These are phyloP conservation scores for Macrotyloma uniflorum DNA, from an alignment of 306 rosid genomes.

Conservation along the genomic window DNA sequence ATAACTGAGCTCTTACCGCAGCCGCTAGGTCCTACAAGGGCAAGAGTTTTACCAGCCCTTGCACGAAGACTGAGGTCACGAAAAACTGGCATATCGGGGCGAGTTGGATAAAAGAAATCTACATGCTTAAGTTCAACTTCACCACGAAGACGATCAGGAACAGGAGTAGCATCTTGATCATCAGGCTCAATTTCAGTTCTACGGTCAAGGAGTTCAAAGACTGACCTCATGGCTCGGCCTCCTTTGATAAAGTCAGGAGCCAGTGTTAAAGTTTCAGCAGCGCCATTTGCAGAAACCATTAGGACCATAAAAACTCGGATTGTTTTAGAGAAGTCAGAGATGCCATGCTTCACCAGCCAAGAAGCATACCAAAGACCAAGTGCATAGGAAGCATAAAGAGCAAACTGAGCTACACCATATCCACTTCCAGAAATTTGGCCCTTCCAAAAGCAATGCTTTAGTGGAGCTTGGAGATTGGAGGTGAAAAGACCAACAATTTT, in stretches of 20 bases:
- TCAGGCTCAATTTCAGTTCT: conserved; percentile 98
- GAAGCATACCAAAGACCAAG: conserved; percentile 99
- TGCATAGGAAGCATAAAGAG: conserved; percentile 94
- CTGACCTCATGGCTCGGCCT: conserved; percentile 96
- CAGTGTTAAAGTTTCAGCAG: conserved; percentile 94
- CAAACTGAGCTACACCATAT: conserved; percentile 93
- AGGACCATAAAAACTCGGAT: conserved; percentile 96
- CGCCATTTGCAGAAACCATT: conserved; percentile 99
- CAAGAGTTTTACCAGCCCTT: conserved; percentile 93
- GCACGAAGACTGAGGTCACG: conserved; percentile 93
- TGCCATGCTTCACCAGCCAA: conserved; percentile 97
- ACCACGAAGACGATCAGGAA: conserved; percentile 87
- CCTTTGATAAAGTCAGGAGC: conserved; percentile 99
- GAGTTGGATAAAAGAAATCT: conserved; percentile 86
- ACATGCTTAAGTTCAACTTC: conserved; percentile 95
- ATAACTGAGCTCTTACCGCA: conserved; percentile 98
- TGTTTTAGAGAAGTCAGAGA: conserved; percentile 92
- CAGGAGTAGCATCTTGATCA: conserved; percentile 76
- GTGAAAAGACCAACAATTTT: conserved; percentile 82
- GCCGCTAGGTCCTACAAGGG: conserved; percentile 98
- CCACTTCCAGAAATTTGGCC: conserved; percentile 99
- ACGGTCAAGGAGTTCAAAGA: conserved; percentile 92
- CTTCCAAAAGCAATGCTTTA: conserved; percentile 92
- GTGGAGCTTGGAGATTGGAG: conserved; percentile 79
- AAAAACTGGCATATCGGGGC: conserved; percentile 87